Conservation (phyloP, 1,284 basidiomycete genomes). For the Ceratobasidium sp. region DNA sequence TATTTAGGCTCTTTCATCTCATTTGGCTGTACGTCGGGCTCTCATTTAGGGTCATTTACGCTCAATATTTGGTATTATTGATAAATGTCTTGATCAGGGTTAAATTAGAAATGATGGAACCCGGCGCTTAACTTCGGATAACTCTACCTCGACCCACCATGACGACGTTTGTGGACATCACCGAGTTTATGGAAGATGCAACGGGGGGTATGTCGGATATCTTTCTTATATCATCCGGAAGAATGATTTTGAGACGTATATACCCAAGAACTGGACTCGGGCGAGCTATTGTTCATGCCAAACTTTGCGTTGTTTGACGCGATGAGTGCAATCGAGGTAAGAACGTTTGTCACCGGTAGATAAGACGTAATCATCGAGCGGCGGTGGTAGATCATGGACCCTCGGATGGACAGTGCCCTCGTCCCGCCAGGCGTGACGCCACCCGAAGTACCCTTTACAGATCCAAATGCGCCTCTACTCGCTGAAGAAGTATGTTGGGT, state of each 20-base stretch:
- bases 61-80: slow-evolving; percentile 6
- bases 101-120: background rate
- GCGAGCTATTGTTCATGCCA: slow-evolving; percentile 70
- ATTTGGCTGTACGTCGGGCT: slow-evolving; percentile 2
- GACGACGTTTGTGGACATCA: slow-evolving; percentile 58
- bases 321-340: slow-evolving; percentile 88
- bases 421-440: slow-evolving; percentile 60
- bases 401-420: slow-evolving; percentile 75
- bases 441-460: slow-evolving; percentile 56
- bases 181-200: slow-evolving; percentile 62
- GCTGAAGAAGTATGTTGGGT: slow-evolving; percentile 87
- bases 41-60: background rate
- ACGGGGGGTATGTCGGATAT: slow-evolving; percentile 54
- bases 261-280: slow-evolving; percentile 69
- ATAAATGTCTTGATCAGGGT: slow-evolving; percentile 6
- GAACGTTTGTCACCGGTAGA: background rate
- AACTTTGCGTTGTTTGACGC: slow-evolving; percentile 80
- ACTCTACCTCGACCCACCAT: background rate
- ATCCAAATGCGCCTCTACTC: slow-evolving; percentile 68
- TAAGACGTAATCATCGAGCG: background rate
- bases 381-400: slow-evolving; percentile 78
- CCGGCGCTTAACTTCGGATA: slow-evolving; percentile 14
- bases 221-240: no score
- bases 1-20: background rate
- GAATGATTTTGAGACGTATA: no score